Evolutionary conservation across 306 rosid species (phyloP), one percentile per base, ranked within the genome.

Genomic region (Cercis canadensis): DNA sequence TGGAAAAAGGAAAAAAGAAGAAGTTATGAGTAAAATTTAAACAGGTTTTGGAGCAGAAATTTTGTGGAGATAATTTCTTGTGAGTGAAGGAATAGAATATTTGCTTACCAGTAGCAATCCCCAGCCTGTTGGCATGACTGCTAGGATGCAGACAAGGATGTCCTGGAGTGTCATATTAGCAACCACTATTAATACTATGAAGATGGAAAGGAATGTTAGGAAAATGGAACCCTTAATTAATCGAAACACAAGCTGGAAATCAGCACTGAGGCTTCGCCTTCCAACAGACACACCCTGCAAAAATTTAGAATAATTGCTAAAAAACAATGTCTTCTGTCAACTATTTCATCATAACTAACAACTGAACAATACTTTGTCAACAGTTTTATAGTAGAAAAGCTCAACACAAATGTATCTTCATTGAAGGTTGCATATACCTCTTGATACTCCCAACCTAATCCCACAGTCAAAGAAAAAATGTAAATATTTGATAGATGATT

Each of bases 121-220:
- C 98, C 98, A 94, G 72, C 97, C 98, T 8, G 98, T 85, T 18
- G 98, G 98, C 90, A 87, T 80, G 81, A 94, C 88, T 36, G 97
- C 97, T 41, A 94, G 90, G 73, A 90, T 70, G 88, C 92, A 83
- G 55, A 89, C 87, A 19, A 90, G 9, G 56, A 89, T 77, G 78
- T 94, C 98, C 80, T 60, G 82, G 11, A 84, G 14, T 24, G 94
- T 87, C 92, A 94, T 74, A 3, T 81, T 75, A 60, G 85, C 88
- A 15, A 89, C 60, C 56, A 83, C 94, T 66, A 94, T 74, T 60
- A 94, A 76, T 67, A 74, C 61, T 29, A 94, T 86, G 80, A 94
- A 82, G 72, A 75, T 65, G 37, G 89, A 56, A 14, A 90, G 63
- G 59, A 86, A 83, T 68, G 89, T 58, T 7, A 94, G 51, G 85